Evolutionary conservation across 106 monocot genomes (phyloP).

Genomic region (Dendrobium huoshanense): DNA sequence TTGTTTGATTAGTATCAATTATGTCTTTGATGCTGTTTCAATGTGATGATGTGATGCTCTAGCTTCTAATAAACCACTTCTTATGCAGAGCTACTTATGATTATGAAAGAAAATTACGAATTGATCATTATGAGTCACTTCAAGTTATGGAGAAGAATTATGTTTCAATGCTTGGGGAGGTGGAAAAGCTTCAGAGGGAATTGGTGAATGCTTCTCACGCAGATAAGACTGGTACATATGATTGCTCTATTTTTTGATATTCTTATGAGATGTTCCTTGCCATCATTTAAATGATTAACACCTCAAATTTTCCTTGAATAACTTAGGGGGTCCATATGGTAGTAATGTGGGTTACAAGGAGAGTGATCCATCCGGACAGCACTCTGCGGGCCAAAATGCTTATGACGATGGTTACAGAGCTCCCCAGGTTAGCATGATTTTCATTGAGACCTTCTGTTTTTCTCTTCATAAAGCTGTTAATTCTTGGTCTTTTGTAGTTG

Average conservation of each 20-base stretch:
- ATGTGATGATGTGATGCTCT: background rate
- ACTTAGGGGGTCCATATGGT: conserved; percentile 31
- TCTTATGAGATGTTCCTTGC: background rate
- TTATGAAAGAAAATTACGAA: conserved; percentile 60
- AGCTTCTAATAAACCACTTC: background rate
- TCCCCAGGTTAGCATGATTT: conserved; percentile 27
- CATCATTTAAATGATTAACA: background rate
- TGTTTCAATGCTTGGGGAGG: conserved; percentile 70
- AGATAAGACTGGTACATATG: conserved; percentile 23
- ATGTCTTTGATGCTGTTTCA: background rate
- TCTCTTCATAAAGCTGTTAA: background rate
- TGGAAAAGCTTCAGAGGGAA: conserved; percentile 58
- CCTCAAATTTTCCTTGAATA: background rate
- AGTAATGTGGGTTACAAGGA: conserved; percentile 36
- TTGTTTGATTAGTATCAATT: background rate
- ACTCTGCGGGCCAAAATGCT: conserved; percentile 31
- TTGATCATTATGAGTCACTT: conserved; percentile 74
- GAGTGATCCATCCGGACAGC: conserved; percentile 31
- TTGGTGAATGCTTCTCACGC: conserved; percentile 43
- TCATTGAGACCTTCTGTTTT: background rate
- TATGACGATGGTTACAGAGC: conserved; percentile 41
- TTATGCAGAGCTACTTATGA: conserved; percentile 64
- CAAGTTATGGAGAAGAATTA: conserved; percentile 86
- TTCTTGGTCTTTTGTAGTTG: background rate
- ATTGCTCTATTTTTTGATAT: background rate